Conservation (phyloP, 2,329 filamentous ascomycete genomes). For the Aspergillus neoniger region DNA sequence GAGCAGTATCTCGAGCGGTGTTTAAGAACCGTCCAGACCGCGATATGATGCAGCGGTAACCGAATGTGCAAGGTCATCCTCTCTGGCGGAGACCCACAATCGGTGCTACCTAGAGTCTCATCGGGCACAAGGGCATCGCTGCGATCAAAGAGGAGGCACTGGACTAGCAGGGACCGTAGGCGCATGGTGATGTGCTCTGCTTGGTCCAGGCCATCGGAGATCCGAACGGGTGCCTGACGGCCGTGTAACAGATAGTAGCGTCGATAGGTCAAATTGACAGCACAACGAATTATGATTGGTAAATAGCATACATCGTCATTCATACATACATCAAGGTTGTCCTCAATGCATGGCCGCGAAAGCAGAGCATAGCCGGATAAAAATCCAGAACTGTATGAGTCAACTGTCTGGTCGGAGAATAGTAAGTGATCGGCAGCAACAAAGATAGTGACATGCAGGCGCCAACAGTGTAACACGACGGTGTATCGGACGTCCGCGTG, state of each 20-base stretch:
- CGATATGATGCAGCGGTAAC: not conserved
- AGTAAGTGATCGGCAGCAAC: no score
- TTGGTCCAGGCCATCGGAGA: not conserved
- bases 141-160: not conserved
- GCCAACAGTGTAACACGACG: no score
- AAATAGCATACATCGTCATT: not conserved
- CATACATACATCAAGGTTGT: not conserved
- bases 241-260: not conserved
- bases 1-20: constrained; percentile 28
- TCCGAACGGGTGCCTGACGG: not conserved
- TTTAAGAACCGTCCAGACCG: constrained; percentile 17
- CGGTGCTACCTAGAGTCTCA: not conserved
- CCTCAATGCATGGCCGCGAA: not conserved
- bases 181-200: not conserved
- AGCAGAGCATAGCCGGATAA: not conserved
- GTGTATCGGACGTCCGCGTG: not conserved
- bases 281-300: not conserved
- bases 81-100: not conserved
- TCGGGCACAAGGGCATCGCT: not conserved
- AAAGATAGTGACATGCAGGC: no score
- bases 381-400: not conserved
- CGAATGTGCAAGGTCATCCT: not conserved
- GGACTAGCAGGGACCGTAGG: not conserved
- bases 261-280: not conserved
- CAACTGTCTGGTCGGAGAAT: not conserved